Evolutionary conservation across 1,284 basidiomycete genomes (phyloP).

Genomic region (Cerioporus squamosus): DNA sequence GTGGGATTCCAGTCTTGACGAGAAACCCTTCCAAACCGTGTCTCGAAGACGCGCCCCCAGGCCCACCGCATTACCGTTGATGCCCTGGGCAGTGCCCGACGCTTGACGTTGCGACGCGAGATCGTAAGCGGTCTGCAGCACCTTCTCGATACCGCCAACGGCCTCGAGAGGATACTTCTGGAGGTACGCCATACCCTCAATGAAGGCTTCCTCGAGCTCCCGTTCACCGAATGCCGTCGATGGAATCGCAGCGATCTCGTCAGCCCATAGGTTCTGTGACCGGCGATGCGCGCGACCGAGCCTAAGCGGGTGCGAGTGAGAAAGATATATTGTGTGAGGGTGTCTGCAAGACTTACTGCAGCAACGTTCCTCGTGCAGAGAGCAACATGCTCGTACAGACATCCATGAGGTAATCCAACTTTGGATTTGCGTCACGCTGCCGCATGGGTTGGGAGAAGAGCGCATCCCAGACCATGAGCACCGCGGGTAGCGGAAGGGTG

Average conservation of each 20-base stretch:
- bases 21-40: constrained; percentile 73
- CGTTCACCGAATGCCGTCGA: constrained; percentile 52
- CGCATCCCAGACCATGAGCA: constrained; percentile 72
- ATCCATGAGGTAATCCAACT: constrained; percentile 69
- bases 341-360: constrained; percentile 47
- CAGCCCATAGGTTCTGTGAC: constrained; percentile 58
- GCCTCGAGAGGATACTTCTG: constrained; percentile 64
- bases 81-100: constrained; percentile 33
- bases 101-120: constrained; percentile 55
- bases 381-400: constrained; percentile 72
- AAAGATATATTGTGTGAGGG: neutral
- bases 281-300: constrained; percentile 52
- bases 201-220: constrained; percentile 66
- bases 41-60: constrained; percentile 60
- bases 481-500: constrained; percentile 63
- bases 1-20: constrained; percentile 28
- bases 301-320: constrained; percentile 38
- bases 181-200: constrained; percentile 66
- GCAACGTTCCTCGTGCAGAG: constrained; percentile 54
- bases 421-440: constrained; percentile 58
- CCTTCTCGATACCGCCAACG: constrained; percentile 68
- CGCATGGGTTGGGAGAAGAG: constrained; percentile 64
- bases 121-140: constrained; percentile 71
- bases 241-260: constrained; percentile 44
- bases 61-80: constrained; percentile 38